Base-by-base conservation (phyloP, 2,329 filamentous ascomycete species). In the Didymella sp. region DNA sequence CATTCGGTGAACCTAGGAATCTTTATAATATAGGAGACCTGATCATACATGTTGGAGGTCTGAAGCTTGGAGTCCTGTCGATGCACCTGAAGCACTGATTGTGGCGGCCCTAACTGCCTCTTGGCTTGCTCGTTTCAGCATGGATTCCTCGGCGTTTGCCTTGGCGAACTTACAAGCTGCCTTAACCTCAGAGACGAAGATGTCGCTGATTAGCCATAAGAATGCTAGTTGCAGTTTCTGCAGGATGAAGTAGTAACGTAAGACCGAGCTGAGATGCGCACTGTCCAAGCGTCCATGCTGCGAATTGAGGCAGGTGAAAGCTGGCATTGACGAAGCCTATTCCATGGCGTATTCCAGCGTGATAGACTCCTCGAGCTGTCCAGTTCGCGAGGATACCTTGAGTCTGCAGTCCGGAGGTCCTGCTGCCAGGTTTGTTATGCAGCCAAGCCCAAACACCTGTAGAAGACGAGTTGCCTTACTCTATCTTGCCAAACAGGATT, bases 171-270 rank as follows among this genome's bases (percentile, higher is more conserved):
- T 47, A 21, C 44, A 47, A 1, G 44, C 44, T 13, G 30, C 6
- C 15, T 19, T 35, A 6, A 35, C n/a, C 12, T 46, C 43, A n/a
- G 28, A 33, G 6, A 46, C 15, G 7, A 46, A 35, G 28, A 33
- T 5, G 6, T 46, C 43, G 21, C 43, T 41, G 24, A 49, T 41
- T 3, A 35, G 35, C 46, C 35, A 49, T 6, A 17, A 25, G 1
- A n/a, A 21, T n/a, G 46, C 24, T 22, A 49, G 25, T 11, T 49
- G 9, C 8, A 41, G 12, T 25, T 41, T 41, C 35, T 49, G 35
- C 8, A 49, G 46, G 25, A 49, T 24, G 35, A 49, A 49, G 35
- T 49, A 49, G 17, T 49, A 49, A 7, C 35, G 27, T 17, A 49
- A 3, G 1, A 49, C 37, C 11, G 35, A 35, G 11, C 35, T 40